Evolutionary conservation across 441 rosid species (phyloP), one percentile per base, ranked within the genome.

Genomic region (Lagerstroemia fauriei): DNA sequence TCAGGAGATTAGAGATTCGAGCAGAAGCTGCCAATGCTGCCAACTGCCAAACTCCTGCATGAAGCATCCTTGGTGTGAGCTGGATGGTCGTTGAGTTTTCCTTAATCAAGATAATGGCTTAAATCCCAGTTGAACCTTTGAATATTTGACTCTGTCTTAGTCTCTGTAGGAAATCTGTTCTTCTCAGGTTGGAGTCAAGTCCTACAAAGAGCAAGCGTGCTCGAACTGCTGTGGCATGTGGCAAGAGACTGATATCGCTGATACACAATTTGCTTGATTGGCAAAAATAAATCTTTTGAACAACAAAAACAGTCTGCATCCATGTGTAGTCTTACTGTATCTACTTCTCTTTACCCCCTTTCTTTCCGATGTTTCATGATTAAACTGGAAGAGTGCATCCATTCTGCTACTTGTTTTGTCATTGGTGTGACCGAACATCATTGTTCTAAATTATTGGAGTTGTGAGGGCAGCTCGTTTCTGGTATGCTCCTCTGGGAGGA

Each of bases 401-500:
- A 56, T 56, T 20, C 6, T 56, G 61, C 7, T 56, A 4, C 22
- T 1, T 16, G 6, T 56, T 20, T 1, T 1, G 11, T 48, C 51
- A 48, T 56, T 56, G 61, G 61, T 20, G 61, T 56, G 61, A 14
- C 22, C 1, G 20, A 20, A 56, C 17, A 56, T 56, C 2, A 20
- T 16, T 14, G 6, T 56, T 18, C 61, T 16, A 17, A 20, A 56
- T 56, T 87, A 87, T 96, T 31, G 99, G 99, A 50, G 97, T 94
- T 34, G 98, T 96, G 34, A 90, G 98, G 87, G 97, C 98, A 6
- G 96, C 92, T 80, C 91, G 99, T 76, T 94, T 96, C 9, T 96
- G 99, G 99, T 96, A 85, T 75, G 91, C 95, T 73, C 97, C 99
- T 47, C 85, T 91, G 10, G 95, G 88, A 3, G 92, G 92, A 68